These are phyloP conservation scores for Phytophthora pisi DNA, from an alignment of 352 stramenopile genomes.

Conservation along the genomic window DNA sequence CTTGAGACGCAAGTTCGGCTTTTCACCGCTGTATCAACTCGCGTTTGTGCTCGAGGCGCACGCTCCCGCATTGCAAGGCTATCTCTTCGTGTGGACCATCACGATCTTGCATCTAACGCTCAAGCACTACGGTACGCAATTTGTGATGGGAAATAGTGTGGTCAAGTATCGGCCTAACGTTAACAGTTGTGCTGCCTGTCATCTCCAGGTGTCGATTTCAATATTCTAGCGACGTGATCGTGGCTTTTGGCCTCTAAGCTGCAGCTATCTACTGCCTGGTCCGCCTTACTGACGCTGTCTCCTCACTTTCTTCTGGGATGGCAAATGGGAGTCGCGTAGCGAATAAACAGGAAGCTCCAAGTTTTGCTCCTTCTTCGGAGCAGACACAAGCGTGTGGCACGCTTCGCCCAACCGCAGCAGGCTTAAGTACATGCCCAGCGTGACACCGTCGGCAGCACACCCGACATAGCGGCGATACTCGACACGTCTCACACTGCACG, in stretches of 20 bases:
- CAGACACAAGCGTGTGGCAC: constrained; percentile 16
- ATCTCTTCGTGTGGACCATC: constrained; percentile 31
- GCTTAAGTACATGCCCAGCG: constrained; percentile 33
- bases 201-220: constrained; percentile 22
- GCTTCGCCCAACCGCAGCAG: constrained; percentile 20
- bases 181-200: no score
- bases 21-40: constrained; percentile 31
- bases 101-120: constrained; percentile 34
- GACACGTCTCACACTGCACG: constrained; percentile 55
- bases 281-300: neutral
- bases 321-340: constrained; percentile 7
- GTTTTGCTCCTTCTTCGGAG: neutral
- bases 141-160: no score
- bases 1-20: constrained; percentile 18
- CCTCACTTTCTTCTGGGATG: constrained; percentile 20
- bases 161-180: no score
- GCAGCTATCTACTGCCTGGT: neutral
- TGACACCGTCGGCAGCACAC: constrained; percentile 64
- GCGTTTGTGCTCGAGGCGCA: constrained; percentile 45
- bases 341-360: constrained; percentile 14
- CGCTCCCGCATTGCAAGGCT: constrained; percentile 14
- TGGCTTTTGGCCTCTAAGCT: neutral
- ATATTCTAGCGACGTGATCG: constrained; percentile 12
- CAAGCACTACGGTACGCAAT: constrained; percentile 26
- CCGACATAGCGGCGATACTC: constrained; percentile 50